Base-by-base conservation (phyloP, 78 protist species). In the Ministeria vibrans region DNA sequence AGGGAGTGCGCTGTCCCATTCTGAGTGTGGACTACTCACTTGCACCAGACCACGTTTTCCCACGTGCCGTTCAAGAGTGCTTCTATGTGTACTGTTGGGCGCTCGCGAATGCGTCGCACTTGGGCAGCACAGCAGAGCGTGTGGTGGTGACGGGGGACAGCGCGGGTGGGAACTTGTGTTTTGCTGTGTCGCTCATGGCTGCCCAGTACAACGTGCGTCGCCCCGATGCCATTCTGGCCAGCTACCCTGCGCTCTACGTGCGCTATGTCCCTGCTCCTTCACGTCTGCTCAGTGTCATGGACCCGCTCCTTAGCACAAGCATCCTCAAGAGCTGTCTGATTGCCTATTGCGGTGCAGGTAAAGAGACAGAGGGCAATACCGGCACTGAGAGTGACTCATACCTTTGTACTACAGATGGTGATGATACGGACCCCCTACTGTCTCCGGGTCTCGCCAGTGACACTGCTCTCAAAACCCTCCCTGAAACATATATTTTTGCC, bases 101-200 rank as follows among this genome's bases (percentile, higher is more conserved):
- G 28, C 59, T 75, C 32, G 0, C 27, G 38, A 36, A 77, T 66
- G 63, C 59, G 22, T 36, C 6, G 25, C 36, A 4, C 15, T 73
- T 83, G 30, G 82, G 82, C 30, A 53, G 66, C 25, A 44, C 51
- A n/a, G 53, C 13, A 32, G 79, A 53, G 20, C 59, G 64, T 27
- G 81, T 84, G 27, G 15, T 75, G 11, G 42, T 75, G n/a, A 59
- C 76, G 4, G 88, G 88, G 38, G 83, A 78, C 75, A 32, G 59
- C 11, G 88, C 88, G 23, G 88, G 88, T 0, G 88, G 78, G 20
- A 84, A 84, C 66, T 76, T 84, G 20, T 72, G 55, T 18, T 34
- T 55, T 0, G 66, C 75, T 28, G 77, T 84, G 23, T 44, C 83
- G 25, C 78, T 84, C 43, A 66, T 49, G 28, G 3, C 62, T 0